These are phyloP conservation scores for Bacterosira constricta DNA, from an alignment of 108 stramenopile genomes.

Conservation along the genomic window DNA sequence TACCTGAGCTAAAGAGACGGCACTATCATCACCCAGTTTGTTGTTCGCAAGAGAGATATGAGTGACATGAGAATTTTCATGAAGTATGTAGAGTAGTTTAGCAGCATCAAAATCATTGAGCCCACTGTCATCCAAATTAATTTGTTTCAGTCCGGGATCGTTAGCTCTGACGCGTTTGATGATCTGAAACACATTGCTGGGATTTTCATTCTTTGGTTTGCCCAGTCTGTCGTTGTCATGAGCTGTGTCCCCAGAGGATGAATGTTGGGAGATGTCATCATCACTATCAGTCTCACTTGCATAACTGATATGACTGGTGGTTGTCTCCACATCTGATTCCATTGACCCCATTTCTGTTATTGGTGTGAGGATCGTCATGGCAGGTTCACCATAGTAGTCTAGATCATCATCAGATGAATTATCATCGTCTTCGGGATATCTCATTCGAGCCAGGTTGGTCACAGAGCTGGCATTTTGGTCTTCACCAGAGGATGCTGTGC, in stretches of 20 bases:
- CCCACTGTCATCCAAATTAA: constrained; percentile 4
- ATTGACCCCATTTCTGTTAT: constrained; percentile 11
- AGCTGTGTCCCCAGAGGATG: too few species aligned
- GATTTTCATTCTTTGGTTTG: not conserved
- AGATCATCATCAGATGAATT: constrained; percentile 3
- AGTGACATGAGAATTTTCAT: constrained; percentile 1
- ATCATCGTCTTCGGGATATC: not conserved
- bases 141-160: constrained; percentile 3
- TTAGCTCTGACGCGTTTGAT: not conserved
- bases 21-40: not conserved
- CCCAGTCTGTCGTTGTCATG: not conserved
- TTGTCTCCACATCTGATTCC: too few species aligned
- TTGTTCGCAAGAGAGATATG: not conserved
- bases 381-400: constrained; percentile 3
- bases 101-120: constrained; percentile 14
- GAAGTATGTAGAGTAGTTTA: not conserved
- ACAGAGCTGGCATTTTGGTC: not conserved
- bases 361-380: constrained; percentile 13
- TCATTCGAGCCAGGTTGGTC: not conserved
- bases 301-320: too few species aligned
- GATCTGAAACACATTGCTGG: not conserved
- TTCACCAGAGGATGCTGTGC: constrained; percentile 5
- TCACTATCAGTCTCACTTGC: too few species aligned
- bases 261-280: too few species aligned
- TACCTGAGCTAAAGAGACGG: constrained; percentile 1